These are phyloP conservation scores for Ceratocystis variospora DNA, from an alignment of 2,329 filamentous ascomycete species.

Conservation along the genomic window DNA sequence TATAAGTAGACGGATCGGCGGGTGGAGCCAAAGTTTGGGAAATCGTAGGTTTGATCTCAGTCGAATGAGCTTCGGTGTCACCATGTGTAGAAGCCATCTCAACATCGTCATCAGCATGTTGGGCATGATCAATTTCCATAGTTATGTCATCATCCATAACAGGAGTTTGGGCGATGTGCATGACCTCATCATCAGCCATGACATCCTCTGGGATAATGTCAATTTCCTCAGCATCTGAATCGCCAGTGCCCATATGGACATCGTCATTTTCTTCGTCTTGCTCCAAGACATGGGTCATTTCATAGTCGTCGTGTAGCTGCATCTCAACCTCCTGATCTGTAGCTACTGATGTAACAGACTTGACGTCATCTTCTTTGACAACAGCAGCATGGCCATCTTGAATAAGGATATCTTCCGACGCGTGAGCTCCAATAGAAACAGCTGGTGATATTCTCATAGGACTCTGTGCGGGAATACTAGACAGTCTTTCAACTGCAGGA, in stretches of 20 bases:
- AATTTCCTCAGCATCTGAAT: not conserved
- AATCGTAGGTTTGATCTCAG: not conserved
- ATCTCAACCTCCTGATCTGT: slow-evolving; percentile 18
- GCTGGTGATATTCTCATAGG: slow-evolving; percentile 8
- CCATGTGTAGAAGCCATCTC: not conserved
- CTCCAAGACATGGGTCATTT: slow-evolving; percentile 11
- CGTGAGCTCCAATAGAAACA: not conserved
- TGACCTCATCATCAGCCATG: slow-evolving; percentile 16
- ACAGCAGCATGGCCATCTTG: not conserved
- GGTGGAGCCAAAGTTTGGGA: not conserved
- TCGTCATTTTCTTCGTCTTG: slow-evolving; percentile 1
- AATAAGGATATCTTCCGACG: not conserved
- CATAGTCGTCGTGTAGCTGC: slow-evolving; percentile 18
- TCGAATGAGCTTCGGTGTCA: not conserved
- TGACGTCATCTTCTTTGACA: slow-evolving; percentile 11
- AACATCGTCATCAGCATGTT: not conserved
- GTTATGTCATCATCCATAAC: not conserved
- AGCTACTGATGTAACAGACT: slow-evolving; percentile 12
- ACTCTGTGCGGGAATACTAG: slow-evolving; percentile 4
- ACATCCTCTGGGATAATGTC: slow-evolving; percentile 11
- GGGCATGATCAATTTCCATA: not conserved
- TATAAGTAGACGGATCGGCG: not conserved
- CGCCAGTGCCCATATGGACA: slow-evolving; percentile 9
- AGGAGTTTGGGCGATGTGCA: not conserved
- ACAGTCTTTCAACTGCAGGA: not conserved